These are phyloP conservation scores for Wickerhamomyces mucosus DNA, from an alignment of 805 yeast genomes.

Conservation along the genomic window DNA sequence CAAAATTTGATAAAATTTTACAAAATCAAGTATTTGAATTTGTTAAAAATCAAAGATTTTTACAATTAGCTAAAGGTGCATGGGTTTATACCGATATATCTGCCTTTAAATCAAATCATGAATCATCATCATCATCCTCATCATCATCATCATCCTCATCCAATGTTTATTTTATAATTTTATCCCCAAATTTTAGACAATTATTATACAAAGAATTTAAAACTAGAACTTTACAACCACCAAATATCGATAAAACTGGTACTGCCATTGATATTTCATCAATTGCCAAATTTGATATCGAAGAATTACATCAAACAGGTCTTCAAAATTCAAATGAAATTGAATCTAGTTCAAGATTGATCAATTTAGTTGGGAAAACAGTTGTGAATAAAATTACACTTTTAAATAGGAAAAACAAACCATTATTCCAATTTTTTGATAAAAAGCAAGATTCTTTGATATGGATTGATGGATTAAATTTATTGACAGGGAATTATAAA, in stretches of 20 bases:
- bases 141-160: slow-evolving; percentile 7
- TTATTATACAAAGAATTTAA: slow-evolving; percentile 52
- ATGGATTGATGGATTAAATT: slow-evolving; percentile 73
- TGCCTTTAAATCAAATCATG: slow-evolving; percentile 9
- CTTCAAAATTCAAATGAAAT: slow-evolving; percentile 12
- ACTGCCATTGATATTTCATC: slow-evolving; percentile 40
- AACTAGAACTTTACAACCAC: slow-evolving; percentile 35
- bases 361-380: slow-evolving; percentile 48
- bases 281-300: slow-evolving; percentile 40
- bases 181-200: slow-evolving; percentile 59
- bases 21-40: slow-evolving; percentile 54
- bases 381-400: slow-evolving; percentile 48
- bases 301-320: slow-evolving; percentile 37
- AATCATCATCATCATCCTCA: slow-evolving; percentile 7
- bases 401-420: slow-evolving; percentile 30
- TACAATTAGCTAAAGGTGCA: slow-evolving; percentile 64
- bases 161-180: slow-evolving; percentile 43
- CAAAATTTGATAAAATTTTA: slow-evolving; percentile 40
- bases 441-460: slow-evolving; percentile 57
- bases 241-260: slow-evolving; percentile 52
- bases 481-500: slow-evolving; percentile 30
- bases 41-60: slow-evolving; percentile 65
- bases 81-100: slow-evolving; percentile 72
- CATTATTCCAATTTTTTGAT: slow-evolving; percentile 53
- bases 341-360: slow-evolving; percentile 30